phyloP scores from a whole-genome alignment of 176 grass and related monocot species.

The Metroxylon sagu region DNA sequence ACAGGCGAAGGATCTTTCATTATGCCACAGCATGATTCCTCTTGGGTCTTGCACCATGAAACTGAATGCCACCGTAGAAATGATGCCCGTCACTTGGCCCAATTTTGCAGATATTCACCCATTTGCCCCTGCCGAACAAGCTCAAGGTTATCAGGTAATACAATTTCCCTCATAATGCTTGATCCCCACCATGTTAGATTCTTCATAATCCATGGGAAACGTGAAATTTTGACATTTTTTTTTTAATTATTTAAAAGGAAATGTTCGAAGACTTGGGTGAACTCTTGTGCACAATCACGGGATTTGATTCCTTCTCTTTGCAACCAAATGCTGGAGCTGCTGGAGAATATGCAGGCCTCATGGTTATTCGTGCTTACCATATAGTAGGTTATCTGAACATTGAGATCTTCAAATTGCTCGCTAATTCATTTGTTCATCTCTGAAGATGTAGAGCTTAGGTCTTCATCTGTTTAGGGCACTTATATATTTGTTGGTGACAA shows the following conservation, averaged over 20 bases:
- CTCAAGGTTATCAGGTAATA: constrained; percentile 78
- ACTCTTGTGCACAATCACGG: constrained; percentile 76
- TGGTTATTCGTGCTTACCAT: constrained; percentile 98
- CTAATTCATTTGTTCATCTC: too few relatives aligned
- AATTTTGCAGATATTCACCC: constrained; percentile 88
- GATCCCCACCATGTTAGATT: too few relatives aligned
- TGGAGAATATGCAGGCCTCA: constrained; percentile 96
- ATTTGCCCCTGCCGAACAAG: constrained; percentile 77
- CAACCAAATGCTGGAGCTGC: constrained; percentile 99
- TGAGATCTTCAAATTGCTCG: neutral
- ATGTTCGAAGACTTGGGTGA: constrained; percentile 96
- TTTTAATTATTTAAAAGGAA: constrained; percentile 41
- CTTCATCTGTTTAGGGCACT: neutral
- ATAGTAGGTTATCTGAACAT: constrained; percentile 27
- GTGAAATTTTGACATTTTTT: neutral
- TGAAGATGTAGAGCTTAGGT: too few relatives aligned
- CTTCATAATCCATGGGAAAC: too few relatives aligned
- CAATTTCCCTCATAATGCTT: neutral
- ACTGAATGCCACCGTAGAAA: constrained; percentile 92
- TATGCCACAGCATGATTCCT: constrained; percentile 99
- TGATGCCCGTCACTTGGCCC: constrained; percentile 97
- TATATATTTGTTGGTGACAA: neutral
- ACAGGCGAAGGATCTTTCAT: constrained; percentile 83
- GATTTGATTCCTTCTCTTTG: constrained; percentile 98
- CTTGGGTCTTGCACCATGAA: constrained; percentile 99